A percentile compares a stretch with the other conserved stretches of the same genome.
phyloP scores from a whole-genome alignment of 169 alveolate species.

The Toxoplasma gondii region DNA sequence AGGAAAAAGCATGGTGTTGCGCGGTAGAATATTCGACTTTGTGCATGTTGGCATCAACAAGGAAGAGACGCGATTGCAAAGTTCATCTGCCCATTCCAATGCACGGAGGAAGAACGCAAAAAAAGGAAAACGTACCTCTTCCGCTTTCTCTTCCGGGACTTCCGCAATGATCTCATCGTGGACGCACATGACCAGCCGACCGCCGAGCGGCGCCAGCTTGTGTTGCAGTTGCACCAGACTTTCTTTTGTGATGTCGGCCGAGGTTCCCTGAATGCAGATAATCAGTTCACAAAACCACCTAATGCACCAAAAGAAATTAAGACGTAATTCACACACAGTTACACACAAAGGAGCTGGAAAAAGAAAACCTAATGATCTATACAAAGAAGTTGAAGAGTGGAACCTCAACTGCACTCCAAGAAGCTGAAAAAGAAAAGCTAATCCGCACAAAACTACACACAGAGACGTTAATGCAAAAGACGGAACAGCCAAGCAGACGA shows the following conservation, averaged over 20 bases:
- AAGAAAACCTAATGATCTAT: not conserved
- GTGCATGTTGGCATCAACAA: too few relatives aligned
- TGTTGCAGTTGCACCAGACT: constrained; percentile 80
- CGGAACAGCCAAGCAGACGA: too few relatives aligned
- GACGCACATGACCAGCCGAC: constrained; percentile 81
- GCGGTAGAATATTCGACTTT: too few relatives aligned
- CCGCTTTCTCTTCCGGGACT: constrained; percentile 79
- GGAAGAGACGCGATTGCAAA: too few relatives aligned
- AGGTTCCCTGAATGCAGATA: constrained; percentile 76
- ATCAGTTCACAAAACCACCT: not conserved
- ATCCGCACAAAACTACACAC: too few relatives aligned
- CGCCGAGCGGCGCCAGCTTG: constrained; percentile 74
- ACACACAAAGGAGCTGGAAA: not conserved
- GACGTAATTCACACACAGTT: not conserved
- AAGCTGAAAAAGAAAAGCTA: too few relatives aligned
- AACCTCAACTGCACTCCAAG: too few relatives aligned
- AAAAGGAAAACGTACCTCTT: constrained; percentile 66
- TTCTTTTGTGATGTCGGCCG: constrained; percentile 88
- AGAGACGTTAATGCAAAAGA: too few relatives aligned
- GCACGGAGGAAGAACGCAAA: too few relatives aligned
- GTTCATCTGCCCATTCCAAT: too few relatives aligned
- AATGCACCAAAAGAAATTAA: not conserved
- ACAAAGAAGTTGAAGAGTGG: too few relatives aligned
- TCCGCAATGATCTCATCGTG: constrained; percentile 87
- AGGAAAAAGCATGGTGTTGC: too few relatives aligned